A percentile compares a stretch with the other conserved stretches of the same genome.
Evolutionary conservation across 2,329 filamentous ascomycete species (phyloP).

Genomic region (Trichoderma gracile): DNA sequence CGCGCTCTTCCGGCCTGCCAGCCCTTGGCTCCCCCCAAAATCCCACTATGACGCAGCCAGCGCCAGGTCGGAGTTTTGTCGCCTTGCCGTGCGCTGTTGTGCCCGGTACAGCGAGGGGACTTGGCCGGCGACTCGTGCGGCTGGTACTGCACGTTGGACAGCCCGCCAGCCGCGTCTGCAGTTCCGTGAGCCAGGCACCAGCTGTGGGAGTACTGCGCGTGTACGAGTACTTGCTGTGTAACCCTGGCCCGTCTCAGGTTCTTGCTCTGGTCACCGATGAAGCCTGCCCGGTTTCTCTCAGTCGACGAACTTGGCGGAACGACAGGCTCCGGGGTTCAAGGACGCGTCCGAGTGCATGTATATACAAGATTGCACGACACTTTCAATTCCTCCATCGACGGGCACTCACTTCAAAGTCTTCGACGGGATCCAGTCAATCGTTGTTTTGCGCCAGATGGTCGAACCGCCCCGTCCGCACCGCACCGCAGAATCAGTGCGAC

Average conservation of each 20-base stretch:
- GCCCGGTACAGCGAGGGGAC: slow-evolving; percentile 12
- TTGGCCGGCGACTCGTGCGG: not conserved
- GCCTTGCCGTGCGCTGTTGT: not conserved
- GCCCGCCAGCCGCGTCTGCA: not conserved
- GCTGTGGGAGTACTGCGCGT: not conserved
- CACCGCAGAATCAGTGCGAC: not conserved
- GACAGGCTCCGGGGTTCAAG: no score
- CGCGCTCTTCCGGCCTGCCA: slow-evolving; percentile 2
- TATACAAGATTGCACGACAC: no score
- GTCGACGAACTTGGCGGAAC: no score
- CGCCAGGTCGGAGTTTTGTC: slow-evolving; percentile 18
- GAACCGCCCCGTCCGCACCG: not conserved
- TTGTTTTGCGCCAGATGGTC: no score
- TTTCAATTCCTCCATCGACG: no score
- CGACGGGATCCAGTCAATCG: no score
- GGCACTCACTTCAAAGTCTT: no score
- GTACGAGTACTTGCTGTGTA: not conserved
- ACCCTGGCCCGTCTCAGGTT: not conserved
- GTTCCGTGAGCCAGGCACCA: not conserved
- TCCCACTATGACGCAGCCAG: slow-evolving; percentile 22
- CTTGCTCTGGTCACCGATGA: no score
- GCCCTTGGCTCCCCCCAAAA: not conserved
- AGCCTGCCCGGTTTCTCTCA: no score
- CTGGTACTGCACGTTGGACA: not conserved
- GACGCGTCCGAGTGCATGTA: no score